phyloP scores from a whole-genome alignment of 2,329 filamentous ascomycete genomes.

The Sporothrix inflata region DNA sequence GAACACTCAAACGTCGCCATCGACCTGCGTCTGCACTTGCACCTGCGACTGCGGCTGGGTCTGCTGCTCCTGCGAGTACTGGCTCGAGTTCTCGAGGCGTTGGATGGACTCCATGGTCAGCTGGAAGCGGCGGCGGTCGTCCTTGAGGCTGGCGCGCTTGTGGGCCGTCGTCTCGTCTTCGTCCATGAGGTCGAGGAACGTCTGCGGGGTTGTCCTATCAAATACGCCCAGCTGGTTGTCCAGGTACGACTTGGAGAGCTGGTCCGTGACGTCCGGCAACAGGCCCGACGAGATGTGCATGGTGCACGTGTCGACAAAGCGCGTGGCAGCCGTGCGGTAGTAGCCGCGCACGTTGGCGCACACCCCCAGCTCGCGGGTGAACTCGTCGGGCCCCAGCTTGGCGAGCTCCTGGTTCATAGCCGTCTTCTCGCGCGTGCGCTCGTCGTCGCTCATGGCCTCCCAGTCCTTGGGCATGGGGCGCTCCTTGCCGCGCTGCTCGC shows the following conservation, averaged over 20 bases:
- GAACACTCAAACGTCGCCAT: not conserved
- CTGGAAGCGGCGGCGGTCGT: slow-evolving; percentile 41
- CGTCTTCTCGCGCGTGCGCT: slow-evolving; percentile 49
- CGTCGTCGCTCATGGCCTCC: slow-evolving; percentile 54
- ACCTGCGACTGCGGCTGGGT: slow-evolving; percentile 1
- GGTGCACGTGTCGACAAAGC: slow-evolving; percentile 63
- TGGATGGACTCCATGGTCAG: slow-evolving; percentile 44
- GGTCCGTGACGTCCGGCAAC: slow-evolving; percentile 49
- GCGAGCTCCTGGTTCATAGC: slow-evolving; percentile 47
- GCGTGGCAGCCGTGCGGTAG: slow-evolving; percentile 66
- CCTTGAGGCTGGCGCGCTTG: slow-evolving; percentile 40
- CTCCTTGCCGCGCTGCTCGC: slow-evolving; percentile 37
- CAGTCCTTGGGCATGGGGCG: slow-evolving; percentile 44
- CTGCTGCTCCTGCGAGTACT: slow-evolving; percentile 10
- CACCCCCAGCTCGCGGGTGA: slow-evolving; percentile 61
- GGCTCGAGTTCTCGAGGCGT: slow-evolving; percentile 38
- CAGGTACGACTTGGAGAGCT: slow-evolving; percentile 48
- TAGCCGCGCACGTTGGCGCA: slow-evolving; percentile 68
- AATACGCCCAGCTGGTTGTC: slow-evolving; percentile 50
- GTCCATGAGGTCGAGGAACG: slow-evolving; percentile 44
- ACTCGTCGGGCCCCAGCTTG: slow-evolving; percentile 61
- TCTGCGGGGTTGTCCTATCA: slow-evolving; percentile 34
- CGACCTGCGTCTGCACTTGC: not conserved
- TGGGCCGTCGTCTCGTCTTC: slow-evolving; percentile 42
- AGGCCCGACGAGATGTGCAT: slow-evolving; percentile 54